Evolutionary conservation across 306 rosid genomes (phyloP).

Genomic region (Prunus padus): DNA sequence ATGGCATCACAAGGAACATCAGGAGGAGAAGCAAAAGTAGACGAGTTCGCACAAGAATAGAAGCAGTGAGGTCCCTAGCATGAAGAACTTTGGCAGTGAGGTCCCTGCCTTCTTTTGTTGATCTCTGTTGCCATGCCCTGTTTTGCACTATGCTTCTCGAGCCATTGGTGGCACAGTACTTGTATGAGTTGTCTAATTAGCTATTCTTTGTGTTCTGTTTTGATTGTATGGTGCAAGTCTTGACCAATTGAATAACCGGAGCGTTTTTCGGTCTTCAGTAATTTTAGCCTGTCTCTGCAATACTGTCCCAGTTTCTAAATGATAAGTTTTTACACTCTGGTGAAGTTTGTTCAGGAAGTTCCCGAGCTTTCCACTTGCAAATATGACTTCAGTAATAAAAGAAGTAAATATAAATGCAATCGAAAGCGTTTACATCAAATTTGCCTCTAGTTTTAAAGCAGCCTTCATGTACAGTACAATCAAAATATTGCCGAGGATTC

Average conservation of each 20-base stretch:
- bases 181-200: neutral
- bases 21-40: constrained; percentile 36
- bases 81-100: constrained; percentile 10
- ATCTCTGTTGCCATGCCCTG: neutral
- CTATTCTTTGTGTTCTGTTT: constrained; percentile 3
- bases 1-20: constrained; percentile 54
- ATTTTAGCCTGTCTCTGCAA: neutral
- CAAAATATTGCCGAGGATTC: too few species aligned
- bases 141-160: neutral
- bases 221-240: neutral
- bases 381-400: neutral
- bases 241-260: neutral
- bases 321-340: neutral
- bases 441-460: neutral
- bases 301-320: neutral
- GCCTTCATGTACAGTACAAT: too few species aligned
- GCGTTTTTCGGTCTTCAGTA: neutral
- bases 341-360: neutral
- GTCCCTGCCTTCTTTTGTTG: too few species aligned
- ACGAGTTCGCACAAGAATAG: constrained; percentile 24
- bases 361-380: neutral
- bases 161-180: neutral
- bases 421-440: neutral
- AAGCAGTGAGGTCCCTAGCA: constrained; percentile 17
- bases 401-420: too few species aligned